A percentile compares a stretch with the other conserved stretches of the same genome.
phyloP scores from a whole-genome alignment of 352 stramenopile genomes.

The Thraustotheca clavata region DNA sequence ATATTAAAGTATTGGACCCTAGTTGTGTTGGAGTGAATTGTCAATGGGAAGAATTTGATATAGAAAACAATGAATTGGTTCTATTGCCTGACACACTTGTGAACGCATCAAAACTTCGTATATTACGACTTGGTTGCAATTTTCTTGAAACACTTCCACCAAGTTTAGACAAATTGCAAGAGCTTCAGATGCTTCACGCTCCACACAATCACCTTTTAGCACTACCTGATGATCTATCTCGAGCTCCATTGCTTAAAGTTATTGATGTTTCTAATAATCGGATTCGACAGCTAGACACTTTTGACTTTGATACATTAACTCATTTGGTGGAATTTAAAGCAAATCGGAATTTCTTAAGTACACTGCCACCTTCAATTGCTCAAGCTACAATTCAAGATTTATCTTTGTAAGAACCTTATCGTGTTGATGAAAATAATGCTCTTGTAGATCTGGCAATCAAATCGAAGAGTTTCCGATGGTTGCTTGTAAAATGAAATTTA shows the following conservation, averaged over 20 bases:
- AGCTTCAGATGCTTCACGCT: constrained; percentile 33
- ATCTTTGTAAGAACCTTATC: constrained; percentile 23
- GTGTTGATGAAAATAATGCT: background rate
- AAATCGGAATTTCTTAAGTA: constrained; percentile 41
- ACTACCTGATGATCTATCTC: constrained; percentile 27
- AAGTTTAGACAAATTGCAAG: constrained; percentile 29
- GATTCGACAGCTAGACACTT: constrained; percentile 33
- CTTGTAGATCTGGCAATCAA: constrained; percentile 35
- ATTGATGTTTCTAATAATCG: constrained; percentile 67
- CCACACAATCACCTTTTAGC: constrained; percentile 46
- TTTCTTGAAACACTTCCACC: constrained; percentile 30
- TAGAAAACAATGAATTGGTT: constrained; percentile 55
- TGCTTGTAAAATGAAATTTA: constrained; percentile 34
- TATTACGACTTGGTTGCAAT: constrained; percentile 46
- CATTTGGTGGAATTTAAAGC: constrained; percentile 33
- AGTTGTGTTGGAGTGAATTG: constrained; percentile 29
- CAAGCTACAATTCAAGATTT: constrained; percentile 39
- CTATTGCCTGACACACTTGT: constrained; percentile 35
- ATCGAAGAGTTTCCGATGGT: constrained; percentile 36
- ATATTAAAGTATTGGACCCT: constrained; percentile 35
- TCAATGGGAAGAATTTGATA: constrained; percentile 43
- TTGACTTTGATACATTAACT: constrained; percentile 35
- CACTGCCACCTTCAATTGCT: constrained; percentile 36
- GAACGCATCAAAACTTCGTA: constrained; percentile 31
- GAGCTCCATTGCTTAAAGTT: constrained; percentile 27